Evolutionary conservation across 148 eudicot species (phyloP), one percentile per base, ranked within the genome.

Genomic region (Cornus suecica): DNA sequence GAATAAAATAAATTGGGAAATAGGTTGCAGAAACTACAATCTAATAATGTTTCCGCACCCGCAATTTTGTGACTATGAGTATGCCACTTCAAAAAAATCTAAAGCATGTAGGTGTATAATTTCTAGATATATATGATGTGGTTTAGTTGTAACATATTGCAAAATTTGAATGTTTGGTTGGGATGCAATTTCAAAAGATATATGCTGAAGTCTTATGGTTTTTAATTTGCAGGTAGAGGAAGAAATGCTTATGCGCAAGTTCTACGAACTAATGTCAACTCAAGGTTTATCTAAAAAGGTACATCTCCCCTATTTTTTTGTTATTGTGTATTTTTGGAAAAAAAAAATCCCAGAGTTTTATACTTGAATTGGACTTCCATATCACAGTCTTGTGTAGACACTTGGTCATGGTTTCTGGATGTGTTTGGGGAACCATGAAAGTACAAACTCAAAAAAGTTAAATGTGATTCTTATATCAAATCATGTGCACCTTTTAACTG

Each of bases 181-280:
- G 4, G 41, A 11, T 68, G 24, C 5, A 61, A 76, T 66, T 27
- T n/a, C 10, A 23, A 34, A 18, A 58, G 23, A 18, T 29, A 23
- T 23, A 6, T 8, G 23, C 54, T 60, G 16, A 72, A 28, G 24
- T 60, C 71, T 58, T 42, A 18, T 73, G 69, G 32, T 28, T 27
- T 18, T 42, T 45, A 65, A 32, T 23, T 70, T 86, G 67, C 72
- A 90, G 94, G 89, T 90, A 1, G 92, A 91, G 77, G 89, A 91
- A 84, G 92, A 87, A 79, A 87, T 91, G 95, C 77, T 88, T 64
- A 91, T 87, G 95, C 90, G 88, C 48, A 88, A 87, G 71, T 88
- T 85, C 78, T 89, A 79, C 73, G 88, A 88, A 71, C 82, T 87
- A 66, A 82, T 88, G 72, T 76, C 80, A 3, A 85, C 88, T 77